Conservation (phyloP, 305 asterid species). For the Fraxinus angustifolia region DNA sequence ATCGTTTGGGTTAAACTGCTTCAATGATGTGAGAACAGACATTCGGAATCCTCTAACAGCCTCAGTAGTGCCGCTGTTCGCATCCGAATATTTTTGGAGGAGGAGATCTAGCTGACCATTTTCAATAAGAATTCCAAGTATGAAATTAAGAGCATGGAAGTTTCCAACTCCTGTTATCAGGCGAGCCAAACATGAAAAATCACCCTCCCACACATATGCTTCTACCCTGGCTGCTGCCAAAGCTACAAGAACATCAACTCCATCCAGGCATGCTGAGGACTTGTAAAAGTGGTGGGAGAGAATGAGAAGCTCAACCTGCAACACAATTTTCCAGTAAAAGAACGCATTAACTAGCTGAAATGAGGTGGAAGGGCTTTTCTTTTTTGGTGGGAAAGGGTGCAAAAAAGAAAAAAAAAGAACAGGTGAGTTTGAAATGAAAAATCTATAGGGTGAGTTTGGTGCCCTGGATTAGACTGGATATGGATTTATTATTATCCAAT, state of each 20-base stretch:
- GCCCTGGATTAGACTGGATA: neutral
- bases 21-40: constrained; percentile 93
- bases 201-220: constrained; percentile 91
- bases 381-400: neutral
- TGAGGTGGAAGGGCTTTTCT: neutral
- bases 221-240: constrained; percentile 97
- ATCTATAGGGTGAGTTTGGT: neutral
- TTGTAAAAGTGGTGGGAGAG: constrained; percentile 98
- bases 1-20: constrained; percentile 85
- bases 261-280: constrained; percentile 92
- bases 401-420: neutral
- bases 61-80: constrained; percentile 71
- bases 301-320: constrained; percentile 96
- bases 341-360: neutral
- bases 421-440: neutral
- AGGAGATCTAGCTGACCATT: constrained; percentile 94
- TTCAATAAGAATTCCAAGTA: constrained; percentile 90
- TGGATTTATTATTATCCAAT: neutral
- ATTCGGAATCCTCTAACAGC: constrained; percentile 90
- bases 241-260: constrained; percentile 98
- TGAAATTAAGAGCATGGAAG: constrained; percentile 85
- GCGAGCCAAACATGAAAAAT: constrained; percentile 96
- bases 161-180: constrained; percentile 96
- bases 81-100: constrained; percentile 85
- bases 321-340: constrained; percentile 20